Evolutionary conservation across 768 basidiomycete genomes (phyloP), one percentile per base, ranked within the genome.

Genomic region (Leccinum subgranulosum): DNA sequence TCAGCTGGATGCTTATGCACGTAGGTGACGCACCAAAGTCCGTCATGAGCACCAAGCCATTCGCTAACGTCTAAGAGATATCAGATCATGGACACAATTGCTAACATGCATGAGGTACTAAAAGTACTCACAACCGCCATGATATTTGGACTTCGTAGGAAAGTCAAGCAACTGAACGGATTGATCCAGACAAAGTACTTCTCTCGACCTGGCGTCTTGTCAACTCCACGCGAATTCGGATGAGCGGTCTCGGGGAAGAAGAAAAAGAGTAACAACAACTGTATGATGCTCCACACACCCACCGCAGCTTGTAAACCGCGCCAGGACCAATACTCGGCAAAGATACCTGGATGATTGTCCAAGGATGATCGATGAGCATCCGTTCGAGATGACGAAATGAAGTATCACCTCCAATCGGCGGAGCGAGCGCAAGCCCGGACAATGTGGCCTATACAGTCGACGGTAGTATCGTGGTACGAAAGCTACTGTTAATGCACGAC

Each of bases 161-260:
- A 63, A 41, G 65, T 57, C 3, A 88, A 64, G 31, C 82, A 77
- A 6, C 66, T 61, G 31, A 90, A 73, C 0, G 87, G 87, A 66
- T 90, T 90, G 19, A 90, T 58, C 64, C 80, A 80, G 0, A 83
- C 73, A 50, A 77, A 72, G 36, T 57, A 54, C 34, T 56, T 62
- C 2, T 57, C 62, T 3, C 60, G 59, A 4, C 64, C 56, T 19
- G 54, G 55, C 3, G 67, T 57, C 58, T 82, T 82, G 54, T 86
- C 85, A 1, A 86, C 73, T 0, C 84, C 82, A 36, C 79, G 74
- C 1, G 78, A 65, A 9, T 82, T 79, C 1, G 87, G 86, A 62
- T 86, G 84, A 53, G 79, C 82, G 2, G 87, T 89, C 63, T 90
- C 88, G 0, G 87, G 87, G n/a, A 87, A 77, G 53, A 76, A 77